phyloP scores from a whole-genome alignment of 495 filamentous ascomycete species.

The Aspergillus campestris region DNA sequence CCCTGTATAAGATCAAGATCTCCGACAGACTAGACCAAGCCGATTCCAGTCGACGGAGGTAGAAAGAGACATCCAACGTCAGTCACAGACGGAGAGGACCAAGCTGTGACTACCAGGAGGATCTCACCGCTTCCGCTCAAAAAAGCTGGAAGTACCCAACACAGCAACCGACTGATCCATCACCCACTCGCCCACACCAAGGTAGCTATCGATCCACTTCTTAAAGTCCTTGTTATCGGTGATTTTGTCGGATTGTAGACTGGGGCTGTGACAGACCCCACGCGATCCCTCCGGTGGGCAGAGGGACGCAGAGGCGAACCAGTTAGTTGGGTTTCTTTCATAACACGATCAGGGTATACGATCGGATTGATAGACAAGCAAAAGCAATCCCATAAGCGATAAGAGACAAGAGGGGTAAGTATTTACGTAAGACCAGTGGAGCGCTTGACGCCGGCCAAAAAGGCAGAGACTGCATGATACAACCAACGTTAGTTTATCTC shows the following conservation, averaged over 20 bases:
- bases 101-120: background rate
- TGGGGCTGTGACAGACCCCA: slow-evolving; percentile 52
- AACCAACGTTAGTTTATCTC: slow-evolving; percentile 15
- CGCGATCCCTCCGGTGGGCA: slow-evolving; percentile 19
- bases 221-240: slow-evolving; percentile 78
- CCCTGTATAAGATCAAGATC: no score
- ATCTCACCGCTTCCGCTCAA: slow-evolving; percentile 73
- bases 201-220: slow-evolving; percentile 89
- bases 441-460: slow-evolving; percentile 91
- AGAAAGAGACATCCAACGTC: no score
- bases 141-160: slow-evolving; percentile 77
- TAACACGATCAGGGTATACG: no score
- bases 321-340: slow-evolving; percentile 1
- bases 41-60: no score
- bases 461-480: slow-evolving; percentile 65
- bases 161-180: slow-evolving; percentile 95
- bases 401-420: slow-evolving; percentile 5
- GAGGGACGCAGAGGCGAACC: slow-evolving; percentile 22
- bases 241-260: slow-evolving; percentile 79
- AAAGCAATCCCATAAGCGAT: background rate
- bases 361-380: background rate
- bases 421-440: slow-evolving; percentile 97
- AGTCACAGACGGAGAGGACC: background rate
- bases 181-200: slow-evolving; percentile 92
- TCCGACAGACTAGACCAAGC: no score